phyloP scores from a whole-genome alignment of 768 basidiomycete species.

The Russula sp. region DNA sequence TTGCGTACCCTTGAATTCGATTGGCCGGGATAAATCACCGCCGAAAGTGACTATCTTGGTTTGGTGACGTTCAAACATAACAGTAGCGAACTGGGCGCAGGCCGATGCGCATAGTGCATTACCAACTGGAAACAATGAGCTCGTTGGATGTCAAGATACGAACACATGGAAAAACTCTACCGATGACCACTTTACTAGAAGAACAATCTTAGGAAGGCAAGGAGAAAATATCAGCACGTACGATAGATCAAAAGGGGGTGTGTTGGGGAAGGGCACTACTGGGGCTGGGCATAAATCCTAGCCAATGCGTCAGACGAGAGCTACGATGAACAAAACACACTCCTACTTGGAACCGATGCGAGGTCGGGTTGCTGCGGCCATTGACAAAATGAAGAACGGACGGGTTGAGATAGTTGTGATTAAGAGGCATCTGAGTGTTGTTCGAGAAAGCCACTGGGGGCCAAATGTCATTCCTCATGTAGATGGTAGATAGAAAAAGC shows the following conservation, averaged over 20 bases:
- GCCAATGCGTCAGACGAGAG: background rate
- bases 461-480: background rate
- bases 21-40: slow-evolving; percentile 27
- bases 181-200: slow-evolving; percentile 16
- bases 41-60: slow-evolving; percentile 48
- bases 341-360: slow-evolving; percentile 33
- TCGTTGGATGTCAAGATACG: background rate
- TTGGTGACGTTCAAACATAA: slow-evolving; percentile 47
- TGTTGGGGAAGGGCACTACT: background rate
- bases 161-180: background rate
- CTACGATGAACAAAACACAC: background rate
- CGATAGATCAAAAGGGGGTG: slow-evolving; percentile 19
- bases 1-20: slow-evolving; percentile 38
- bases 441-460: slow-evolving; percentile 28
- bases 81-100: slow-evolving; percentile 47
- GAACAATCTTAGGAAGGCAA: background rate
- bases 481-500: slow-evolving; percentile 16
- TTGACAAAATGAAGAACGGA: slow-evolving; percentile 28
- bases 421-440: slow-evolving; percentile 26
- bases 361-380: slow-evolving; percentile 28
- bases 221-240: background rate
- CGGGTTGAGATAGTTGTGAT: slow-evolving; percentile 32
- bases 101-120: slow-evolving; percentile 43
- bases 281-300: slow-evolving; percentile 34
- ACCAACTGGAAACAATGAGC: slow-evolving; percentile 2